Evolutionary conservation across 1,139 yeast genomes (phyloP).

Genomic region (Candida frijolesensis): DNA sequence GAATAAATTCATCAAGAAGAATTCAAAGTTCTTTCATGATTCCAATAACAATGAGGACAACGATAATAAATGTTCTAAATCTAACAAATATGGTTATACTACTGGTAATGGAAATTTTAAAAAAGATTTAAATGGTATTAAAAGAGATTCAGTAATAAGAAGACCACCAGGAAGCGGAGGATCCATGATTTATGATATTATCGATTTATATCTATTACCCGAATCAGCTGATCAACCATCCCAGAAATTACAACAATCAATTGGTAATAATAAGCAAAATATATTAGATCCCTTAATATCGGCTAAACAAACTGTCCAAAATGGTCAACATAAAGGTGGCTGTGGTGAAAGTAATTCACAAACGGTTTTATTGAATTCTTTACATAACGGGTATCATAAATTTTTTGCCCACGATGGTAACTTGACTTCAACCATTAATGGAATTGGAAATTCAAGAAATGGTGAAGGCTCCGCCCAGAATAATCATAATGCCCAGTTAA

Average conservation of each 20-base stretch:
- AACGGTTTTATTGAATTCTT: slow-evolving; percentile 10
- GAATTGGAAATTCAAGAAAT: background rate
- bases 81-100: background rate
- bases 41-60: background rate
- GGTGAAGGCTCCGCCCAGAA: background rate
- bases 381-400: slow-evolving; percentile 14
- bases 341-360: background rate
- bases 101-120: background rate
- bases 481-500: too few species aligned
- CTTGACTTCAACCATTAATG: slow-evolving; percentile 2
- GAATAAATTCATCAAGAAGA: slow-evolving; percentile 3
- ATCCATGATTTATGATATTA: slow-evolving; percentile 11
- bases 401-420: slow-evolving; percentile 9
- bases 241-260: background rate
- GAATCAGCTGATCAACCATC: slow-evolving; percentile 2
- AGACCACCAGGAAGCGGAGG: slow-evolving; percentile 5
- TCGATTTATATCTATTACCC: slow-evolving; percentile 13
- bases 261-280: background rate
- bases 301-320: background rate
- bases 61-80: background rate
- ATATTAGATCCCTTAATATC: background rate
- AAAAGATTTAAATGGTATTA: background rate
- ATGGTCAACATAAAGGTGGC: background rate
- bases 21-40: background rate
- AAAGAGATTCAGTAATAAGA: background rate